These are phyloP conservation scores for Rhizopogon rudus DNA, from an alignment of 768 basidiomycete genomes.

Conservation along the genomic window DNA sequence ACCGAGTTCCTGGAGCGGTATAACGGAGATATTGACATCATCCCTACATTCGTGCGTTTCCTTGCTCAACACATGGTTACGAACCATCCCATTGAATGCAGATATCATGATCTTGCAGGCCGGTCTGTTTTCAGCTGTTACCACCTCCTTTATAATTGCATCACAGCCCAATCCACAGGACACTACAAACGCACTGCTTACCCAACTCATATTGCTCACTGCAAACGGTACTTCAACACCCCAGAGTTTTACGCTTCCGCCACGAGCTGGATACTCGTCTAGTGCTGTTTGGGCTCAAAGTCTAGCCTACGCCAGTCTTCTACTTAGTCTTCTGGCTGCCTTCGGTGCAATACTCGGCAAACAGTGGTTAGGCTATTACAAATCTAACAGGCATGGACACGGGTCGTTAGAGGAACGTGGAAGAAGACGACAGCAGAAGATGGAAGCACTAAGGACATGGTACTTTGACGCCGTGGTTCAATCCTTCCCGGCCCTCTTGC, in stretches of 20 bases:
- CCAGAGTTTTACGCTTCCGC: background rate
- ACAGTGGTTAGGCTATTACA: constrained; percentile 11
- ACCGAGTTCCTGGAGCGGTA: constrained; percentile 5
- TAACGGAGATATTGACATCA: constrained; percentile 10
- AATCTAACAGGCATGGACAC: background rate
- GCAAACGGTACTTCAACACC: constrained; percentile 8
- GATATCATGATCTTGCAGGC: constrained; percentile 3
- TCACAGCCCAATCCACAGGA: constrained; percentile 7
- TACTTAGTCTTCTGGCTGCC: constrained; percentile 11
- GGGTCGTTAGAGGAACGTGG: constrained; percentile 11
- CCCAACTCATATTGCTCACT: constrained; percentile 4
- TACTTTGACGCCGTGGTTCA: constrained; percentile 9
- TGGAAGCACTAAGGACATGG: constrained; percentile 11
- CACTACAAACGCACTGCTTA: constrained; percentile 9
- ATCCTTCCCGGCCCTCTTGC: constrained; percentile 8
- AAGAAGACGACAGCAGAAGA: constrained; percentile 8
- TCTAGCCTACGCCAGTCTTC: constrained; percentile 10
- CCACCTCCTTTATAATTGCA: constrained; percentile 10
- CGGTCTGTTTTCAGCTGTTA: constrained; percentile 14
- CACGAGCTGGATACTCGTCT: constrained; percentile 5
- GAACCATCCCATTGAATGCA: background rate
- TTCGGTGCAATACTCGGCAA: constrained; percentile 14
- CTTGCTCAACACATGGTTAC: background rate
- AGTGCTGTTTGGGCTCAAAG: constrained; percentile 9
- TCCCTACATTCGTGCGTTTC: constrained; percentile 5